These are phyloP conservation scores for Aspergillus aculeatinus DNA, from an alignment of 2,329 filamentous ascomycete genomes.

Conservation along the genomic window DNA sequence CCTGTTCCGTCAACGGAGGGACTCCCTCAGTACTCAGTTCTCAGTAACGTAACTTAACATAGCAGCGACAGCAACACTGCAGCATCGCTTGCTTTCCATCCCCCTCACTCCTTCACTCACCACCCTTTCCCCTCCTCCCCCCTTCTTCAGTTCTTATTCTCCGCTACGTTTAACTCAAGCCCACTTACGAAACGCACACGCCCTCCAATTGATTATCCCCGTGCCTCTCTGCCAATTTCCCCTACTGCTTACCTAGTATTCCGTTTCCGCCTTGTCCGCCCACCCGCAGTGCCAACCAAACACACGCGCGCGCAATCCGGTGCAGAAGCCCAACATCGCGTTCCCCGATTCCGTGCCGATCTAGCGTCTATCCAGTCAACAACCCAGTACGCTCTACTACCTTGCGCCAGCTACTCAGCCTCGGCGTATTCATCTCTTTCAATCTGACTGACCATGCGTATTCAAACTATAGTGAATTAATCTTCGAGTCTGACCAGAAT, in stretches of 20 bases:
- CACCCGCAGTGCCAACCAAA: slow-evolving; percentile 2
- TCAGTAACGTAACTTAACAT: too few relatives aligned
- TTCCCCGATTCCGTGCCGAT: slow-evolving; percentile 10
- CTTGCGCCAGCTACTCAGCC: background rate
- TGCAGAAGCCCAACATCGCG: slow-evolving; percentile 15
- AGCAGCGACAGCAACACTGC: too few relatives aligned
- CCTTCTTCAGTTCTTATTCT: background rate
- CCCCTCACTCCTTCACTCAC: too few relatives aligned
- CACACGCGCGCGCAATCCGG: slow-evolving; percentile 18
- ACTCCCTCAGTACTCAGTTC: too few relatives aligned
- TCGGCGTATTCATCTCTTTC: background rate
- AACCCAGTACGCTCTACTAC: slow-evolving; percentile 15
- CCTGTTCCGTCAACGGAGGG: too few relatives aligned
- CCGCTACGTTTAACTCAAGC: background rate
- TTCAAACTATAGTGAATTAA: slow-evolving; percentile 4
- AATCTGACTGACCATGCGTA: background rate
- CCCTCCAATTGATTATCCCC: too few relatives aligned
- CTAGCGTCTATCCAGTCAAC: slow-evolving; percentile 7
- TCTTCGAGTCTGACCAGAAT: slow-evolving; percentile 12
- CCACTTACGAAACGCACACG: background rate
- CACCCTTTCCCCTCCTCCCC: background rate
- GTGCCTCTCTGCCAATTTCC: background rate
- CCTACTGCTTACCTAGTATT: background rate
- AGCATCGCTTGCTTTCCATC: too few relatives aligned
- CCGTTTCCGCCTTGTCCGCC: background rate